Evolutionary conservation across 176 grass and related monocot species (phyloP).

Genomic region (Echinochloa phyllopogon): DNA sequence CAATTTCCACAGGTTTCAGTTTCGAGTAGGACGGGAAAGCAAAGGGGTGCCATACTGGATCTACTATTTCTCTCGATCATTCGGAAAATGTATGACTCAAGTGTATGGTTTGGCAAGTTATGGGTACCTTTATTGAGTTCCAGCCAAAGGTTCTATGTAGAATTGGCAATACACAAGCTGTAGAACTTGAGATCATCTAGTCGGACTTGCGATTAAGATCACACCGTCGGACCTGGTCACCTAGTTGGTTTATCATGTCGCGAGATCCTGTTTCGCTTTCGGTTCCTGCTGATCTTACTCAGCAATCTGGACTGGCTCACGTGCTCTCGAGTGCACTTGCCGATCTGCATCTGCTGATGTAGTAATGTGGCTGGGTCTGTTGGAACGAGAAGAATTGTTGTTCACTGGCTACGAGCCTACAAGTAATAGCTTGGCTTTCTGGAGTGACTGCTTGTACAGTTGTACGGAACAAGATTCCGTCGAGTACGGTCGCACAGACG

Average conservation of each 20-base stretch:
- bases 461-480: not conserved
- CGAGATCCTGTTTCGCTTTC: not conserved
- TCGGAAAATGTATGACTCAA: not conserved
- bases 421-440: too few species aligned
- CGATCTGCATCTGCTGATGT: not conserved
- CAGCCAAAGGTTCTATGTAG: not conserved
- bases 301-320: not conserved
- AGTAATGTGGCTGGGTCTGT: not conserved
- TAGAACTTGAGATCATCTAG: not conserved
- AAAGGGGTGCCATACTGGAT: not conserved
- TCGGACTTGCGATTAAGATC: not conserved
- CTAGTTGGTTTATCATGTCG: too few species aligned
- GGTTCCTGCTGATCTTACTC: not conserved
- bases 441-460: too few species aligned
- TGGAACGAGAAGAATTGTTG: too few species aligned
- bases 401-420: too few species aligned
- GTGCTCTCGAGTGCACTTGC: not conserved
- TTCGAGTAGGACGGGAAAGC: not conserved
- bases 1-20: constrained; percentile 1
- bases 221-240: not conserved
- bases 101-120: not conserved
- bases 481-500: not conserved
- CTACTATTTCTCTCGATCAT: too few species aligned
- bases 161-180: not conserved
- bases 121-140: not conserved